A percentile compares a stretch with the other conserved stretches of the same genome.
Evolutionary conservation across 2,329 filamentous ascomycete genomes (phyloP).

Genomic region (Hymenoscyphus linearis): DNA sequence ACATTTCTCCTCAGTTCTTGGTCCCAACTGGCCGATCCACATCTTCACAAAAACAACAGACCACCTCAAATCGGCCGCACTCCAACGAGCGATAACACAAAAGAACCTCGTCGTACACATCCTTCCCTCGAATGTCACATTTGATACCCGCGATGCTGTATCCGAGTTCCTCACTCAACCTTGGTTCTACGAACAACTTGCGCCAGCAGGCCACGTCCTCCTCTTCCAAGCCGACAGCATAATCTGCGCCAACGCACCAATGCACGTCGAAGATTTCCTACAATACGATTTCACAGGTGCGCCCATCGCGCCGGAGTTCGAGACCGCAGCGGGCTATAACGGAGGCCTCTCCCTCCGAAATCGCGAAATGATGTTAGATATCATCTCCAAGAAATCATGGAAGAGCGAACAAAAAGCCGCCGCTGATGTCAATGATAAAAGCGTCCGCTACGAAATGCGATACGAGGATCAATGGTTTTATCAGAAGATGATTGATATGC

Average conservation of each 20-base stretch:
- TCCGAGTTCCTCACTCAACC: conserved; percentile 28
- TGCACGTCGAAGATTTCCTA: conserved; percentile 28
- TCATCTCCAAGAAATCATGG: conserved; percentile 20
- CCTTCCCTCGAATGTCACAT: conserved; percentile 32
- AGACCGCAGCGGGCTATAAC: conserved; percentile 26
- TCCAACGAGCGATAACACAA: conserved; percentile 32
- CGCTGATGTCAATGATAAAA: background rate
- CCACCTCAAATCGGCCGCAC: conserved; percentile 27
- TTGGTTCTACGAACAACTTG: conserved; percentile 32
- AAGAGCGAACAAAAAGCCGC: conserved; percentile 13
- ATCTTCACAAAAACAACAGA: conserved; percentile 32
- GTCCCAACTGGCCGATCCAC: conserved; percentile 38
- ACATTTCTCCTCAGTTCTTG: conserved; percentile 36
- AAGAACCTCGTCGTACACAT: conserved; percentile 32
- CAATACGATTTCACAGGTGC: conserved; percentile 33
- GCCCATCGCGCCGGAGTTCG: conserved; percentile 15
- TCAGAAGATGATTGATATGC: conserved; percentile 7
- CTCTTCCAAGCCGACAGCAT: conserved; percentile 32
- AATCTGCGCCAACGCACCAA: conserved; percentile 25
- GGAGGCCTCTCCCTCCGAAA: conserved; percentile 33
- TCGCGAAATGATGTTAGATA: conserved; percentile 27
- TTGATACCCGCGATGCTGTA: conserved; percentile 30
- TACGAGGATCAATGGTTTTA: conserved; percentile 18
- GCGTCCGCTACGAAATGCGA: conserved; percentile 16
- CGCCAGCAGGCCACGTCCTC: conserved; percentile 29